Evolutionary conservation across 1,284 basidiomycete species (phyloP), one percentile per base, ranked within the genome.

Genomic region (Meira nashicola): DNA sequence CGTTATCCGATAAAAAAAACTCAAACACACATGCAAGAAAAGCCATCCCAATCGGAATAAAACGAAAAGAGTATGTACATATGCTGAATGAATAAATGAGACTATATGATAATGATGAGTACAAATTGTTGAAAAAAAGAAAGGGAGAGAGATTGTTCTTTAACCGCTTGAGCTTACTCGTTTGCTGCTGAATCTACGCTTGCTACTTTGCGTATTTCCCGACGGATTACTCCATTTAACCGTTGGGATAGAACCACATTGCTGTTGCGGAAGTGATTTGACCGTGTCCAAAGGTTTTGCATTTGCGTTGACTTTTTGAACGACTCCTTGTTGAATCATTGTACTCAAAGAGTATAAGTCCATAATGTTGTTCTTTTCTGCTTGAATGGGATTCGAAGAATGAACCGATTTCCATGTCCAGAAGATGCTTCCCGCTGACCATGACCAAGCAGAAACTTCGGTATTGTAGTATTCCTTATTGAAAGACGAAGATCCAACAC

Each of bases 351-450:
- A 66, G 62, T 74, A 77, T 40, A 62, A 54, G 44, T 59, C 33
- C 64, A 63, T 67, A 37, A 71, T 23, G 12, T 46, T 17, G 37
- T 47, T 37, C 1, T 58, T 15, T 14, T 62, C 23, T 1, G 68
- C 66, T 2, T 63, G 47, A 2, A 71, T 57, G 10, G 50, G 70
- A 37, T 55, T 61, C 10, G 46, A 57, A 1, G 67, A 63, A 38
- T 63, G 47, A 39, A 63, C 64, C 8, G 66, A 57, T 51, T 73
- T 73, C 57, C 68, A 75, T 47, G 68, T 74, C 71, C 72, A 77
- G 51, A 75, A 77, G 33, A 70, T 59, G n/a, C 66, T 66, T 14
- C 74, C 74, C 14, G 66, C 74, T 3, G 71, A 74, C 71, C 73
- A 74, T 23, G 63, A 71, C 44, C 70, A 77, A n/a, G 66, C 70